Conservation (phyloP, 306 rosid species). For the Myrica gale region DNA sequence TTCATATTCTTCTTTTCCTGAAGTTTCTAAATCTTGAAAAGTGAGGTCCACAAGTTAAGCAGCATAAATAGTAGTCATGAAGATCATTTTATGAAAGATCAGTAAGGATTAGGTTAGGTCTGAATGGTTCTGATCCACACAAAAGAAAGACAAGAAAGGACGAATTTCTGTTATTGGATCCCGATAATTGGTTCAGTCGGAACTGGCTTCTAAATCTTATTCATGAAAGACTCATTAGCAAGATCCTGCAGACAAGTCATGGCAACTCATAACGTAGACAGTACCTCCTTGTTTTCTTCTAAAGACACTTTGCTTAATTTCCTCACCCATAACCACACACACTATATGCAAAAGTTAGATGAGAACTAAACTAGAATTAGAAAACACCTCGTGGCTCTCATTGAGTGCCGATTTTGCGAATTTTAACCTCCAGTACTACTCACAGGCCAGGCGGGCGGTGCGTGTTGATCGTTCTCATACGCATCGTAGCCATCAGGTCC, state of each 20-base stretch:
- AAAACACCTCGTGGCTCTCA: conserved; percentile 35
- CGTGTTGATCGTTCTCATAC: no score
- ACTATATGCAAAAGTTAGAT: conserved; percentile 33
- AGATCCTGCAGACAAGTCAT: conserved; percentile 18
- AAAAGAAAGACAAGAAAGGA: conserved; percentile 11
- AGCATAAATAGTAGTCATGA: not conserved
- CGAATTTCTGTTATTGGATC: not conserved
- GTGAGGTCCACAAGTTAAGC: not conserved
- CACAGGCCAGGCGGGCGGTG: not conserved
- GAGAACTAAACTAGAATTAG: conserved; percentile 38
- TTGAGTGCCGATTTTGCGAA: not conserved
- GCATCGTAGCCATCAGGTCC: conserved; percentile 12
- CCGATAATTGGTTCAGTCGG: conserved; percentile 33
- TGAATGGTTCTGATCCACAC: conserved; percentile 24
- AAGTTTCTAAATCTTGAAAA: not conserved
- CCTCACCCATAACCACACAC: conserved; percentile 26
- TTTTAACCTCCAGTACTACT: no score
- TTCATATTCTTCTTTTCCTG: not conserved
- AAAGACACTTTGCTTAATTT: conserved; percentile 5
- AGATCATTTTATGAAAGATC: not conserved
- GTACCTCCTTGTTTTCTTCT: no score
- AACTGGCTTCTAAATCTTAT: conserved; percentile 11
- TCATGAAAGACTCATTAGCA: conserved; percentile 30
- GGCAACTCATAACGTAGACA: no score
- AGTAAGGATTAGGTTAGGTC: conserved; percentile 8